Conservation (phyloP, 331 rosid species). For the Pyrus hybrid region DNA sequence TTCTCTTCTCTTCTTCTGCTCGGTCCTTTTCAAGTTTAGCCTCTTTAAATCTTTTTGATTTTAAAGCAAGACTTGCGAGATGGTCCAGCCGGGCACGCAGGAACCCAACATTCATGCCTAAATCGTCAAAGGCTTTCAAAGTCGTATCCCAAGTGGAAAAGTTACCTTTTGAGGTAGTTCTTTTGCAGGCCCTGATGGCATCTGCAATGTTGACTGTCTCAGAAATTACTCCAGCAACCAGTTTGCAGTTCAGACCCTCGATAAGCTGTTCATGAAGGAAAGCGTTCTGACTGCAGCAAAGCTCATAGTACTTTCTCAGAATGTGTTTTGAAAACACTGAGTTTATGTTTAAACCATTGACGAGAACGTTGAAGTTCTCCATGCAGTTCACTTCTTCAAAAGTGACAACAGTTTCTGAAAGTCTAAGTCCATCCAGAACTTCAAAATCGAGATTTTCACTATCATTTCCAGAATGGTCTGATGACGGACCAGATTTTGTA, state of each 20-base stretch:
- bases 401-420: slow-evolving; percentile 22
- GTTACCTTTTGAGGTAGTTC: slow-evolving; percentile 18
- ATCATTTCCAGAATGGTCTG: slow-evolving; percentile 19
- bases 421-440: slow-evolving; percentile 23
- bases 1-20: slow-evolving; percentile 18
- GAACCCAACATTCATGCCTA: slow-evolving; percentile 49
- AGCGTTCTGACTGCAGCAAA: slow-evolving; percentile 43
- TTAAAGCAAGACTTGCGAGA: slow-evolving; percentile 23
- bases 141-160: slow-evolving; percentile 40
- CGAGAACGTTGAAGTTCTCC: slow-evolving; percentile 33
- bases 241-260: slow-evolving; percentile 38
- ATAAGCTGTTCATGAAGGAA: slow-evolving; percentile 54
- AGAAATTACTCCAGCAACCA: slow-evolving; percentile 41
- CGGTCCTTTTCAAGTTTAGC: slow-evolving; percentile 9
- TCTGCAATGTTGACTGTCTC: slow-evolving; percentile 50
- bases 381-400: slow-evolving; percentile 34
- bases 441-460: slow-evolving; percentile 20
- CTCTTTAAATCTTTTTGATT: slow-evolving; percentile 21
- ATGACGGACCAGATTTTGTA: neutral
- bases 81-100: slow-evolving; percentile 29
- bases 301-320: slow-evolving; percentile 40
- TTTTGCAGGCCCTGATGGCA: slow-evolving; percentile 45
- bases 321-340: slow-evolving; percentile 27
- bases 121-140: slow-evolving; percentile 32
- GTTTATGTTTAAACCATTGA: slow-evolving; percentile 39